A percentile compares a stretch with the other conserved stretches of the same genome.
Evolutionary conservation across 2,329 filamentous ascomycete genomes (phyloP).

Genomic region (Juglanconis juglandina): DNA sequence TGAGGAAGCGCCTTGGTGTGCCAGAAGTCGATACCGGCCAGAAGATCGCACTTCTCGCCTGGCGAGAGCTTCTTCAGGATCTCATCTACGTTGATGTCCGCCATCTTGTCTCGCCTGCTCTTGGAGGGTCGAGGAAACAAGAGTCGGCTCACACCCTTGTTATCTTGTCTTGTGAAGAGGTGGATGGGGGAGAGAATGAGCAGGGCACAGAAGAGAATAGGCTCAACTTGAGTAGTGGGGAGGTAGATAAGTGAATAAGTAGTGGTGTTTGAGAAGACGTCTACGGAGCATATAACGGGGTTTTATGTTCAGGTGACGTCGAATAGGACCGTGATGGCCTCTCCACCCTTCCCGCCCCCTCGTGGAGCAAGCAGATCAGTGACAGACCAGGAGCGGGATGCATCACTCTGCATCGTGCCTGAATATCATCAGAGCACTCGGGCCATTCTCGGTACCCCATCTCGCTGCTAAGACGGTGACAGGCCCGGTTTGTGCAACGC

Average conservation of each 20-base stretch:
- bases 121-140: not conserved
- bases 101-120: conserved; percentile 32
- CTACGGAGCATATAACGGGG: not conserved
- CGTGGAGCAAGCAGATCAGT: too few species aligned
- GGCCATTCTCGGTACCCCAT: not conserved
- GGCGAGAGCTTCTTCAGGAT: conserved; percentile 51
- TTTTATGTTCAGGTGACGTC: not conserved
- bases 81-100: conserved; percentile 52
- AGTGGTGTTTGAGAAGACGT: not conserved
- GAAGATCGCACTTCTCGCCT: conserved; percentile 50
- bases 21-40: conserved; percentile 65
- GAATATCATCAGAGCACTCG: not conserved
- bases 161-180: not conserved
- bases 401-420: not conserved
- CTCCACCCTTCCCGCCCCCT: not conserved
- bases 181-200: not conserved
- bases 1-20: conserved; percentile 60
- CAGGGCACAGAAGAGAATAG: not conserved
- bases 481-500: too few species aligned
- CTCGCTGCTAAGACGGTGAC: too few species aligned
- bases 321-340: not conserved
- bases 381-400: not conserved
- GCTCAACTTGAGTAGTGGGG: not conserved
- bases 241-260: too few species aligned
- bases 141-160: too few species aligned